Conservation (phyloP, 1,284 basidiomycete genomes). For the Leucoagaricus sp. region DNA sequence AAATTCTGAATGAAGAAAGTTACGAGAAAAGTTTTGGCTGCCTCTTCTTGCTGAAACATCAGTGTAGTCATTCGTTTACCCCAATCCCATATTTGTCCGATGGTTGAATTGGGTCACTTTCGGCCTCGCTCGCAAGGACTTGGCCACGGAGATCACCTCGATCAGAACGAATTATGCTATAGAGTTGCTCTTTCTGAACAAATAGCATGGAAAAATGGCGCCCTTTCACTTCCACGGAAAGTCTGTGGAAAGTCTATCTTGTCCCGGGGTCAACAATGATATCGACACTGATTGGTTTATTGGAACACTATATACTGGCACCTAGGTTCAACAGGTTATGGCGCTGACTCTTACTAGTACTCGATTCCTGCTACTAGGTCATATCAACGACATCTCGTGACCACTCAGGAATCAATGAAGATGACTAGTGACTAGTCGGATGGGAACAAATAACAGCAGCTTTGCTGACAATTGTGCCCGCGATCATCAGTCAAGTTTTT, state of each 20-base stretch:
- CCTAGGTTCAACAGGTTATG: too few species aligned
- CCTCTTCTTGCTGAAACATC: too few species aligned
- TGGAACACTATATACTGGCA: background rate
- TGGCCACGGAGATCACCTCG: constrained; percentile 7
- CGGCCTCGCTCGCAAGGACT: background rate
- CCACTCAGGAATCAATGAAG: too few species aligned
- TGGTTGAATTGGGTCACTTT: background rate
- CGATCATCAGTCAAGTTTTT: too few species aligned
- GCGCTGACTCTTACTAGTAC: too few species aligned
- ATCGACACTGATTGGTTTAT: background rate
- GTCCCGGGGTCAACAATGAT: background rate
- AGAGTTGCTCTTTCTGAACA: background rate
- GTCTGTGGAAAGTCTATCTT: background rate
- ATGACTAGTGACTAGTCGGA: too few species aligned
- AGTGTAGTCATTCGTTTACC: too few species aligned
- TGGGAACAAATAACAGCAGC: too few species aligned
- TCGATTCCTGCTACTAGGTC: too few species aligned
- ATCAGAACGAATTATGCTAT: background rate
- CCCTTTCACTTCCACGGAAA: background rate
- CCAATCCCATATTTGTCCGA: constrained; percentile 1
- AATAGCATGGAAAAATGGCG: background rate
- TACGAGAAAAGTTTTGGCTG: too few species aligned
- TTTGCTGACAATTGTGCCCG: too few species aligned
- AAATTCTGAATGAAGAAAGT: background rate
- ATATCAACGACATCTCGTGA: too few species aligned